Evolutionary conservation across 106 monocot genomes (phyloP).

Genomic region (Narthecium ossifragum): DNA sequence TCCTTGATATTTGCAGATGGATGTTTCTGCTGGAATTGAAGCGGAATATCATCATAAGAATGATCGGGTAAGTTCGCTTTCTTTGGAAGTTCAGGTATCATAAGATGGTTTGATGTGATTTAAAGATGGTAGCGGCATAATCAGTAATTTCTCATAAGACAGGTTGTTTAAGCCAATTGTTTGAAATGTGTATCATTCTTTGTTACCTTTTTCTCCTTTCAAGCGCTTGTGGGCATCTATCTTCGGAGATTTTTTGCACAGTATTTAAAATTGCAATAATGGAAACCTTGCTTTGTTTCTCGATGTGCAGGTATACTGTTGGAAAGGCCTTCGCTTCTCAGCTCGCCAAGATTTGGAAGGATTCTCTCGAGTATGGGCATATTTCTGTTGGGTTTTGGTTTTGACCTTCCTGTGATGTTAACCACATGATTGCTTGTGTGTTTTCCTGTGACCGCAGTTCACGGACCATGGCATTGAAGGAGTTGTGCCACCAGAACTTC

Average conservation of each 20-base stretch:
- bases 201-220: no score
- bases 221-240: no score
- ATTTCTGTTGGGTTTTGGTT: background rate
- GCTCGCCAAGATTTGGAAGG: slow-evolving; percentile 92
- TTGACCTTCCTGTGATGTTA: background rate
- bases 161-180: no score
- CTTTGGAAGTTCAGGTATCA: no score
- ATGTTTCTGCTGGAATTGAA: slow-evolving; percentile 87
- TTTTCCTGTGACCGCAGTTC: slow-evolving; percentile 33
- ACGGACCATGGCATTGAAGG: slow-evolving; percentile 90
- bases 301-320: slow-evolving; percentile 86
- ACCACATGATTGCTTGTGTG: background rate
- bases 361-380: slow-evolving; percentile 65
- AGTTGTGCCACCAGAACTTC: slow-evolving; percentile 88
- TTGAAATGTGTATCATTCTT: no score
- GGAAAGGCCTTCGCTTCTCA: slow-evolving; percentile 93
- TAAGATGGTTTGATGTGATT: no score
- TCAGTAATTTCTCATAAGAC: no score
- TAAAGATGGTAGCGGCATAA: no score
- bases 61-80: slow-evolving; percentile 72
- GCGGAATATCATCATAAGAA: slow-evolving; percentile 96
- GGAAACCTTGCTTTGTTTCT: slow-evolving; percentile 12
- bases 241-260: no score
- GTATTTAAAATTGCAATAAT: no score
- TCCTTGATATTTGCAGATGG: slow-evolving; percentile 66